These are phyloP conservation scores for Ophiosphaerella narmari DNA, from an alignment of 2,329 filamentous ascomycete species.

Conservation along the genomic window DNA sequence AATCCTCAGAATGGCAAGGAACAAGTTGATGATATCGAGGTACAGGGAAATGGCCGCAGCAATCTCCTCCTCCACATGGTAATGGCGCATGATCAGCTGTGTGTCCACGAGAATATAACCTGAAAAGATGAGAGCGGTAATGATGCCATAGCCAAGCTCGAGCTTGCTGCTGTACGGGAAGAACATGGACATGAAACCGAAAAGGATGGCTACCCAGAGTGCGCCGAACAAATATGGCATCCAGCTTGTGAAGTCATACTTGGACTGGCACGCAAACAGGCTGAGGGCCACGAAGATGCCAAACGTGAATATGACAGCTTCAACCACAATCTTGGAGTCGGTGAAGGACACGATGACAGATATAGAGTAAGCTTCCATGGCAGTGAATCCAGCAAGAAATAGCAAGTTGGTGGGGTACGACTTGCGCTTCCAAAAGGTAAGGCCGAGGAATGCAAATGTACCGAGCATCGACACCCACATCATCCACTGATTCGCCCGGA, in stretches of 20 bases:
- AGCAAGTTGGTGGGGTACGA: slow-evolving; percentile 93
- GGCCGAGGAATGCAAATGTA: slow-evolving; percentile 42
- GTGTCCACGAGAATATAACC: slow-evolving; percentile 96
- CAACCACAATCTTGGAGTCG: slow-evolving; percentile 79
- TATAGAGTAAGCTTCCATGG: slow-evolving; percentile 90
- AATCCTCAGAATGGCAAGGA: slow-evolving; percentile 92
- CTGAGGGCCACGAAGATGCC: slow-evolving; percentile 68
- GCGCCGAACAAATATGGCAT: slow-evolving; percentile 91
- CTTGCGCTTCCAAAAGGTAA: slow-evolving; percentile 49
- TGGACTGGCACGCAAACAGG: slow-evolving; percentile 92
- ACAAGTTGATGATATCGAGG: slow-evolving; percentile 94
- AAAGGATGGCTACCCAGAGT: slow-evolving; percentile 87
- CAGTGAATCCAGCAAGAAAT: slow-evolving; percentile 88
- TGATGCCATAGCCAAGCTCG: slow-evolving; percentile 83
- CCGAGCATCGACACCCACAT: slow-evolving; percentile 77
- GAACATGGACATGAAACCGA: slow-evolving; percentile 91
- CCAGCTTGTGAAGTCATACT: slow-evolving; percentile 98
- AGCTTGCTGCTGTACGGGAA: slow-evolving; percentile 80
- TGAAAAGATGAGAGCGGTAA: slow-evolving; percentile 86
- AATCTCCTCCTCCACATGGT: slow-evolving; percentile 98
- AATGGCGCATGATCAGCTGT: slow-evolving; percentile 91
- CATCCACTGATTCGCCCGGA: slow-evolving; percentile 80
- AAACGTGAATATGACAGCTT: slow-evolving; percentile 84
- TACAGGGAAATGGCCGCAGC: slow-evolving; percentile 94
- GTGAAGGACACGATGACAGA: slow-evolving; percentile 93